phyloP scores from a whole-genome alignment of 345 rosid species.

The Brassica nigra region DNA sequence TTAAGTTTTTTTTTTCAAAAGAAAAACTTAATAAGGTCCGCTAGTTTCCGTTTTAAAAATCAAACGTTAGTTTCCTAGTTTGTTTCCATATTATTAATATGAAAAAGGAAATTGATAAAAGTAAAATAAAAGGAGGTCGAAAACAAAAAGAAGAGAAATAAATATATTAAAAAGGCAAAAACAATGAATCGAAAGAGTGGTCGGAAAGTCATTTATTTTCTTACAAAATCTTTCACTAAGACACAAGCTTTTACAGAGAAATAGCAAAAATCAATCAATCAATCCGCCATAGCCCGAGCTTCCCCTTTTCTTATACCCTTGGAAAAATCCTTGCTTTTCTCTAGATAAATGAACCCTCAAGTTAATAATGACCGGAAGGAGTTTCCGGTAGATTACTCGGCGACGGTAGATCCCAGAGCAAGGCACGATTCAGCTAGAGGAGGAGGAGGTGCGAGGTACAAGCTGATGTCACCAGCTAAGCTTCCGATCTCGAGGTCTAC shows the following conservation, averaged over 20 bases:
- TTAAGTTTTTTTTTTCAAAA: background rate
- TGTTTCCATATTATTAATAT: background rate
- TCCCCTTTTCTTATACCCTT: background rate
- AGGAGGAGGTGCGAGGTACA: slow-evolving; percentile 76
- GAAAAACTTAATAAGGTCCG: no score
- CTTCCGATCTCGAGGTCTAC: slow-evolving; percentile 94
- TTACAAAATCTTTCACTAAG: slow-evolving; percentile 34
- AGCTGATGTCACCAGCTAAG: slow-evolving; percentile 96
- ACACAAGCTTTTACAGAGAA: slow-evolving; percentile 6
- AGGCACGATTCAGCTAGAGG: slow-evolving; percentile 26
- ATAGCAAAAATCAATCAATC: background rate
- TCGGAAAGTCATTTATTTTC: slow-evolving; percentile 43
- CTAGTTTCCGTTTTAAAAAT: no score
- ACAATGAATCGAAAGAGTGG: background rate
- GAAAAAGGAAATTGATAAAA: background rate
- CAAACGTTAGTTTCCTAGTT: background rate
- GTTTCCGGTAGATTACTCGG: slow-evolving; percentile 31
- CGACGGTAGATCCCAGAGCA: slow-evolving; percentile 38
- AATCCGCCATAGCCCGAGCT: slow-evolving; percentile 16
- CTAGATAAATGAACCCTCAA: slow-evolving; percentile 42
- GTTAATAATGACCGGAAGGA: slow-evolving; percentile 26
- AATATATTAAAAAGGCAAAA: background rate
- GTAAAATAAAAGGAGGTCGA: background rate
- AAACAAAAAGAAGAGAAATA: background rate
- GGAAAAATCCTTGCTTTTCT: background rate